Conservation (phyloP, 2,329 filamentous ascomycete species). For the Phaeosphaeriaceae sp. region DNA sequence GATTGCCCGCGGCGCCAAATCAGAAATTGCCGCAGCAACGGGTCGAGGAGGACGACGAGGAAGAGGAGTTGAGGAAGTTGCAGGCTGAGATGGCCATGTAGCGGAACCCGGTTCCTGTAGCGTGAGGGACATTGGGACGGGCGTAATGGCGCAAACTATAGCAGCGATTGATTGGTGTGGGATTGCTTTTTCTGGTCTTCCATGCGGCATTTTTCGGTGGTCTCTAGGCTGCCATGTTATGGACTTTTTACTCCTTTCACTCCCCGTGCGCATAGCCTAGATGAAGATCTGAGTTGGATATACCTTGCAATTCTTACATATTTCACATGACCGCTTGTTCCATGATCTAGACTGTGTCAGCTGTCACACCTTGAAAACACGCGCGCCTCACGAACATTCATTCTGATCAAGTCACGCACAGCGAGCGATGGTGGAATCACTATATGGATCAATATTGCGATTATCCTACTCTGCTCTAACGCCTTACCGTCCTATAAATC, state of each 20-base stretch:
- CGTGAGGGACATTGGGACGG: neutral
- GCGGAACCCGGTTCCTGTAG: neutral
- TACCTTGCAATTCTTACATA: constrained; percentile 5
- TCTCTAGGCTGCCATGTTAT: constrained; percentile 1
- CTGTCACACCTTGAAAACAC: neutral
- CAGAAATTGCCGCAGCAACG: constrained; percentile 56
- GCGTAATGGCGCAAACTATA: constrained; percentile 1
- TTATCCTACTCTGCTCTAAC: neutral
- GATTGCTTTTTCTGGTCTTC: neutral
- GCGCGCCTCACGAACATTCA: neutral
- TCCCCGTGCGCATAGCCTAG: neutral
- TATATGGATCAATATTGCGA: neutral
- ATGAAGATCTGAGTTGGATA: neutral
- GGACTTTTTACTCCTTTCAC: neutral
- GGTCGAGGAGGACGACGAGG: constrained; percentile 87
- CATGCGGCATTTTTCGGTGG: neutral
- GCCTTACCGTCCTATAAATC: neutral
- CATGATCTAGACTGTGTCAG: neutral
- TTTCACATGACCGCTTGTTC: neutral
- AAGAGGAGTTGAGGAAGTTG: constrained; percentile 89
- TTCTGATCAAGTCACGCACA: neutral
- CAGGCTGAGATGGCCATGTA: constrained; percentile 98
- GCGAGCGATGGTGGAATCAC: neutral
- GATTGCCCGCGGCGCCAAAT: constrained; percentile 76
- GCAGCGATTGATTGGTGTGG: neutral